Conservation (phyloP, 352 stramenopile genomes). For the Globisporangium parvum region DNA sequence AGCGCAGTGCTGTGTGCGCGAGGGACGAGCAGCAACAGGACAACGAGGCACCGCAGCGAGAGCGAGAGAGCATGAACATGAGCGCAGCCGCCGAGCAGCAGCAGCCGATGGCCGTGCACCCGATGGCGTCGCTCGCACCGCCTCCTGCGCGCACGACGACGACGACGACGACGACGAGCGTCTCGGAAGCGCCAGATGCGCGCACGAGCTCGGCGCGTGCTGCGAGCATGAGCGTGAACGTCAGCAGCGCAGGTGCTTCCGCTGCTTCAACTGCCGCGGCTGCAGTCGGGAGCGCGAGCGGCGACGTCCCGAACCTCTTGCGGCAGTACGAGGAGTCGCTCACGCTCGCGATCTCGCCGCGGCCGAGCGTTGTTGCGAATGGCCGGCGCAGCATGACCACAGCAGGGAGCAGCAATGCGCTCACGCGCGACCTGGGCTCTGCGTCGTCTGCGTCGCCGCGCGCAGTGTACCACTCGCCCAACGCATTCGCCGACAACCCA, state of each 20-base stretch:
- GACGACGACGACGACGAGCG: neutral
- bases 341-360: constrained; percentile 30
- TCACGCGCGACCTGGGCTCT: neutral
- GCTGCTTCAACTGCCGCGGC: neutral
- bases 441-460: constrained; percentile 28
- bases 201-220: constrained; percentile 3
- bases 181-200: constrained; percentile 1
- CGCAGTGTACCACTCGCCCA: constrained; percentile 57
- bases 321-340: constrained; percentile 48
- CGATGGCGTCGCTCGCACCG: constrained; percentile 4
- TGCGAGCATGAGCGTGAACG: constrained; percentile 5
- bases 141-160: neutral
- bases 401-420: neutral
- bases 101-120: constrained; percentile 10
- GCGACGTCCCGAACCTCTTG: constrained; percentile 21
- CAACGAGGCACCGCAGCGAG: no score
- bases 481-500: constrained; percentile 33
- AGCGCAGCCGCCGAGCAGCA: constrained; percentile 11
- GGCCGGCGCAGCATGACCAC: constrained; percentile 2
- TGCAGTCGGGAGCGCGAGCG: neutral
- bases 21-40: no score
- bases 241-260: neutral
- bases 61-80: neutral
- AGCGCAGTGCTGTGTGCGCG: no score
- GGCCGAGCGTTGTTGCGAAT: neutral